These are phyloP conservation scores for Aphanocladium album DNA, from an alignment of 2,329 filamentous ascomycete species.

Conservation along the genomic window DNA sequence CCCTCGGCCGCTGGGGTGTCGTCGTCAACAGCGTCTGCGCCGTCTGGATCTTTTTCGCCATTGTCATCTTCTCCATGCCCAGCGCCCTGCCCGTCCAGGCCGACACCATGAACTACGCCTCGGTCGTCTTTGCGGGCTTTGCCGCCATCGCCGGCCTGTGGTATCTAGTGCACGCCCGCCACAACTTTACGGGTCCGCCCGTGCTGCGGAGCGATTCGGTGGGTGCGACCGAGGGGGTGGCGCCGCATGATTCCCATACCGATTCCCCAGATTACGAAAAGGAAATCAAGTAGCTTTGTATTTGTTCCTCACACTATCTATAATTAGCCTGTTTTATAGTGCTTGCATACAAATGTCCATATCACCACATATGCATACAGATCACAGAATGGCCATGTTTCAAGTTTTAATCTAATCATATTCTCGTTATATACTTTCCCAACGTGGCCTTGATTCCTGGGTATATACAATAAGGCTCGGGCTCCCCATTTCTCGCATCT, in stretches of 20 bases:
- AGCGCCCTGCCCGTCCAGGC: conserved; percentile 53
- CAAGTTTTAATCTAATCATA: not conserved
- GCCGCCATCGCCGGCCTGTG: conserved; percentile 54
- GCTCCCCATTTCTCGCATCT: not conserved
- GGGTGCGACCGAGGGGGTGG: conserved; percentile 2
- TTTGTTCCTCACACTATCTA: not conserved
- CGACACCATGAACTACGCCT: conserved; percentile 61
- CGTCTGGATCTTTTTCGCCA: conserved; percentile 64
- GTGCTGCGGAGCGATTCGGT: conserved; percentile 18
- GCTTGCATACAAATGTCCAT: not conserved
- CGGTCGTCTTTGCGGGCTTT: conserved; percentile 60
- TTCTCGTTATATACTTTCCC: not conserved
- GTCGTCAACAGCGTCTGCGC: conserved; percentile 63
- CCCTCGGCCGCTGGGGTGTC: conserved; percentile 64
- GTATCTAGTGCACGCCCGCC: conserved; percentile 59
- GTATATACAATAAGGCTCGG: conserved; percentile 2
- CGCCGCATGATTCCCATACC: conserved; percentile 4
- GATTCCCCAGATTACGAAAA: conserved; percentile 4
- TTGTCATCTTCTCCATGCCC: conserved; percentile 74
- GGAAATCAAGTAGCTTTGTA: not conserved
- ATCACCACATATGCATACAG: not conserved
- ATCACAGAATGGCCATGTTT: too few relatives aligned
- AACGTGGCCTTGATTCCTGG: not conserved
- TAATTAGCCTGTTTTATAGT: not conserved
- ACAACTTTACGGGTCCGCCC: conserved; percentile 58